Percentiles rank a stretch among this genome's conserved stretches.
Evolutionary conservation across 441 rosid genomes (phyloP).

Genomic region (Croton laevigatus): DNA sequence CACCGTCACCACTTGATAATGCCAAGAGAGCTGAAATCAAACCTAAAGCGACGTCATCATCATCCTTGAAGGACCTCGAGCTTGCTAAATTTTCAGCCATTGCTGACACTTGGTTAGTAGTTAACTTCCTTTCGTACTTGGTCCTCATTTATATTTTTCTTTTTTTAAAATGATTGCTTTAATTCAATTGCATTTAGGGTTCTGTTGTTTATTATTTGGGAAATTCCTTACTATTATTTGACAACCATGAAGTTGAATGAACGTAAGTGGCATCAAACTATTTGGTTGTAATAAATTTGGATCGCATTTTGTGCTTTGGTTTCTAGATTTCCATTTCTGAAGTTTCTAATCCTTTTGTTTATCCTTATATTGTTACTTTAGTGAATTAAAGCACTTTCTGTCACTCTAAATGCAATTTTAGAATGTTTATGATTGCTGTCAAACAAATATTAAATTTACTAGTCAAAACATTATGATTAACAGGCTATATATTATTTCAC

Average conservation of each 20-base stretch:
- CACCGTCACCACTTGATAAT: neutral
- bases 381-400: neutral
- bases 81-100: constrained; percentile 88
- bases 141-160: neutral
- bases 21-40: constrained; percentile 3
- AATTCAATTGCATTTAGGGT: neutral
- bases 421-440: neutral
- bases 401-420: neutral
- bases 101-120: constrained; percentile 73
- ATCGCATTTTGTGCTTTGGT: neutral
- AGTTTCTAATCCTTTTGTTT: neutral
- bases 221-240: neutral
- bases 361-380: neutral
- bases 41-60: constrained; percentile 18
- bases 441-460: neutral
- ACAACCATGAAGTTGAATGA: neutral
- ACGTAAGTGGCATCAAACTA: too few relatives aligned
- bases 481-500: too few relatives aligned
- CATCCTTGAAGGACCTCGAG: constrained; percentile 68
- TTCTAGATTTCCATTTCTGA: neutral
- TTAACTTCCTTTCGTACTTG: neutral
- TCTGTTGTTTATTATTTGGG: neutral
- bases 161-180: neutral
- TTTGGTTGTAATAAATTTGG: too few relatives aligned
- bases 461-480: neutral